phyloP scores from a whole-genome alignment of 148 eudicot species.

The Cornus suecica region DNA sequence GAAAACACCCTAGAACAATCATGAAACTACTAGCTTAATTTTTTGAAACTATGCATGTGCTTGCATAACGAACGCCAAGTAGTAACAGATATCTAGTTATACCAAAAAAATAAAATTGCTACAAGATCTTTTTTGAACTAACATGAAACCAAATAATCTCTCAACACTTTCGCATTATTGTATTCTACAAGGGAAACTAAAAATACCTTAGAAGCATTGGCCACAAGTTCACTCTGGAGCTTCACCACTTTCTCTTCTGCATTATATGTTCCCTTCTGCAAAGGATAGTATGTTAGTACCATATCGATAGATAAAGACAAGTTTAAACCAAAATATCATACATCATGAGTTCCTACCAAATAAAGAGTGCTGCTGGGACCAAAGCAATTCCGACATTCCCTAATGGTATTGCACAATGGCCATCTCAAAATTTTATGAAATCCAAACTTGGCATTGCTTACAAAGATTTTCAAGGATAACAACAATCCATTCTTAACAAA shows the following conservation, averaged over 20 bases:
- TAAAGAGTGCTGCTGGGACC: too few species aligned
- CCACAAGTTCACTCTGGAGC: slow-evolving; percentile 46
- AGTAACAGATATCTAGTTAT: too few species aligned
- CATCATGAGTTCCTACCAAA: background rate
- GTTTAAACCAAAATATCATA: background rate
- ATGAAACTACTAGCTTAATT: too few species aligned
- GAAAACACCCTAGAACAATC: too few species aligned
- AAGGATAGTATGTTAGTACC: slow-evolving; percentile 8
- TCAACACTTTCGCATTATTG: background rate
- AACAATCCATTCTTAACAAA: too few species aligned
- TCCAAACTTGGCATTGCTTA: background rate
- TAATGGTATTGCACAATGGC: background rate
- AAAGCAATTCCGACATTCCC: background rate
- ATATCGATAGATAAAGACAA: background rate
- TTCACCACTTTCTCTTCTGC: slow-evolving; percentile 37
- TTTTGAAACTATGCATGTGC: background rate
- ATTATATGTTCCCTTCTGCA: slow-evolving; percentile 46
- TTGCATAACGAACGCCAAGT: background rate
- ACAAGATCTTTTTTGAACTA: background rate
- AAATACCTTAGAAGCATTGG: slow-evolving; percentile 56
- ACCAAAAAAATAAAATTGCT: too few species aligned
- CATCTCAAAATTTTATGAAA: background rate
- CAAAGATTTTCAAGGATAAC: too few species aligned
- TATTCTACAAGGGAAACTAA: background rate
- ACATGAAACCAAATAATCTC: background rate